These are phyloP conservation scores for Boletus pseudopeckii DNA, from an alignment of 768 basidiomycete species.

Conservation along the genomic window DNA sequence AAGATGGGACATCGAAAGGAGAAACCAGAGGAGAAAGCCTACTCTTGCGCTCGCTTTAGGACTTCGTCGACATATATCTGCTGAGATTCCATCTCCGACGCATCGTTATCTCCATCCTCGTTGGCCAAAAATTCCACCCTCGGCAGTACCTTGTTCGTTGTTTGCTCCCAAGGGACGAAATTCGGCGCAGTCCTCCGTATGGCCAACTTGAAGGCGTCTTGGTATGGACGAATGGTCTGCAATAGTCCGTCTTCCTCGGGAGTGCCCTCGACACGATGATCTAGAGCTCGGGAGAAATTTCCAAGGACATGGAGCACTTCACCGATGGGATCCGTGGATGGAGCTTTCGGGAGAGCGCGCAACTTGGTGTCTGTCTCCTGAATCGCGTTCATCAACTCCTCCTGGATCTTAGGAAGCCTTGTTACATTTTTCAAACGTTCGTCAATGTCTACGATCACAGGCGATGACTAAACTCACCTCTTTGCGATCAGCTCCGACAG, in stretches of 20 bases:
- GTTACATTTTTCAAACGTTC: background rate
- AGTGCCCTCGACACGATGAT: constrained; percentile 48
- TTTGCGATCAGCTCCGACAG: constrained; percentile 62
- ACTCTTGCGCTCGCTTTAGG: constrained; percentile 44
- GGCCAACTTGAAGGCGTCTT: constrained; percentile 43
- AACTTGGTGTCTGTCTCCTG: constrained; percentile 35
- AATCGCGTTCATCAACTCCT: constrained; percentile 51
- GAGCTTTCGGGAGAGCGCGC: constrained; percentile 43
- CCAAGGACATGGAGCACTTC: constrained; percentile 52
- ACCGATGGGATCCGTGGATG: constrained; percentile 53
- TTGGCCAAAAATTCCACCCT: constrained; percentile 33
- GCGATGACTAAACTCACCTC: constrained; percentile 37
- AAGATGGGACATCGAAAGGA: too few relatives aligned
- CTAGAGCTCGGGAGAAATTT: constrained; percentile 45
- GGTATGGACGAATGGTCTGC: constrained; percentile 51
- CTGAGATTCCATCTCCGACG: background rate
- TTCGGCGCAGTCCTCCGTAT: constrained; percentile 55
- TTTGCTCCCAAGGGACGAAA: constrained; percentile 49
- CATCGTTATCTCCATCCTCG: constrained; percentile 35
- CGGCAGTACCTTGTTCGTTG: constrained; percentile 1
- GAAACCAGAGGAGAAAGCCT: constrained; percentile 16
- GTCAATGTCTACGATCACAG: background rate
- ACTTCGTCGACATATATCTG: constrained; percentile 54
- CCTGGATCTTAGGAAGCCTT: constrained; percentile 62
- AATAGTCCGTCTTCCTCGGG: constrained; percentile 50